A percentile compares a stretch with the other conserved stretches of the same genome.
Evolutionary conservation across 2,329 filamentous ascomycete species (phyloP).

Genomic region (Neofusicoccum laricinum): DNA sequence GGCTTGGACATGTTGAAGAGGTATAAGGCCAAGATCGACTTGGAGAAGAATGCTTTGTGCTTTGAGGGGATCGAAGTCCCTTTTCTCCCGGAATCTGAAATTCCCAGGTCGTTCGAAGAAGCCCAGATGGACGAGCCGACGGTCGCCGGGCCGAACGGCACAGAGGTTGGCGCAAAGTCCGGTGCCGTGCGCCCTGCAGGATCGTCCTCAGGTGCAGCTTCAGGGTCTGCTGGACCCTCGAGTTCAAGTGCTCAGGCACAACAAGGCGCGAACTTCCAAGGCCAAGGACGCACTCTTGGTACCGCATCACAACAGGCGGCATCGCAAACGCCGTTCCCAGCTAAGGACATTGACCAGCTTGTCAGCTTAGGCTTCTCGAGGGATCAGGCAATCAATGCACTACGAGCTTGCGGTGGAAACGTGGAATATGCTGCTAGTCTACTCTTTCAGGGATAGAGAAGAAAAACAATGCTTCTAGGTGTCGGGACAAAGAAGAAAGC

Average conservation of each 20-base stretch:
- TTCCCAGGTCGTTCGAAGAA: conserved; percentile 78
- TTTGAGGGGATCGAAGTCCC: conserved; percentile 86
- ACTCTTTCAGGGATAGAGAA: conserved; percentile 50
- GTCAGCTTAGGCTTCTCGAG: conserved; percentile 74
- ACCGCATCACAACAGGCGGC: conserved; percentile 21
- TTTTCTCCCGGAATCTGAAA: conserved; percentile 89
- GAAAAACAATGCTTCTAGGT: conserved; percentile 38
- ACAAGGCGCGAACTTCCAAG: conserved; percentile 24
- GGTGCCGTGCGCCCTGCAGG: conserved; percentile 66
- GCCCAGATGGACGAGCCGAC: conserved; percentile 75
- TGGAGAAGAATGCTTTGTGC: conserved; percentile 77
- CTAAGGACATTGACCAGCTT: conserved; percentile 72
- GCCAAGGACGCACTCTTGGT: conserved; percentile 30
- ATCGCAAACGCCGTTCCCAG: conserved; percentile 42
- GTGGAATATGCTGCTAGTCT: conserved; percentile 84
- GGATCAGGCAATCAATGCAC: conserved; percentile 72
- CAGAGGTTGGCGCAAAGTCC: conserved; percentile 77
- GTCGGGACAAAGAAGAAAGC: neutral
- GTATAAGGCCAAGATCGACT: conserved; percentile 89
- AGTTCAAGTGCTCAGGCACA: neutral
- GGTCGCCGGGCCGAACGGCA: conserved; percentile 82
- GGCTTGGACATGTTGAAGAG: conserved; percentile 96
- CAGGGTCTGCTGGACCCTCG: conserved; percentile 16
- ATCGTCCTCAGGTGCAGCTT: conserved; percentile 28
- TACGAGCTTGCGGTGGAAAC: conserved; percentile 81